These are phyloP conservation scores for Begonia loranthoides DNA, from an alignment of 306 rosid genomes.

Conservation along the genomic window DNA sequence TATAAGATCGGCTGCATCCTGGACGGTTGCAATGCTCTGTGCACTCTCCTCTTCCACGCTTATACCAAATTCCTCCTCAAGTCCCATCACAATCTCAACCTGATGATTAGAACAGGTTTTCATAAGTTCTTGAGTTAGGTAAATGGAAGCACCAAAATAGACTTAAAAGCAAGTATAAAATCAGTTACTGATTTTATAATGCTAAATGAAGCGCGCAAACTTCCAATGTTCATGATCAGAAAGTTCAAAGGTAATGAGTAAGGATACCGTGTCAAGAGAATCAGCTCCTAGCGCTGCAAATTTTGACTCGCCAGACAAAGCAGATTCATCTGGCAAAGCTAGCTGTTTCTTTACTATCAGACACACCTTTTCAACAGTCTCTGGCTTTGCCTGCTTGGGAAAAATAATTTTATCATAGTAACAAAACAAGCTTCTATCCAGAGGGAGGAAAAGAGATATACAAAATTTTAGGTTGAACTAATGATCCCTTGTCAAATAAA, in stretches of 20 bases:
- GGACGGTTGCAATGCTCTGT: constrained; percentile 61
- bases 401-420: neutral
- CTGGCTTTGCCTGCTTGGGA: constrained; percentile 51
- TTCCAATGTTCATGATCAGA: neutral
- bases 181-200: neutral
- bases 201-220: neutral
- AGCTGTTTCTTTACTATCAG: constrained; percentile 56
- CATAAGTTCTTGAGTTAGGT: neutral
- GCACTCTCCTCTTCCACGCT: constrained; percentile 65
- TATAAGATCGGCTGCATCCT: constrained; percentile 73
- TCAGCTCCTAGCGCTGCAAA: constrained; percentile 72
- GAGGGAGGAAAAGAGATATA: neutral
- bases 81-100: constrained; percentile 91
- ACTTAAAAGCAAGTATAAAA: neutral
- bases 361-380: constrained; percentile 57
- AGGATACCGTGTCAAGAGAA: constrained; percentile 67
- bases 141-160: neutral
- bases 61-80: constrained; percentile 73
- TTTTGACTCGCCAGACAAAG: constrained; percentile 38
- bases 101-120: constrained; percentile 3
- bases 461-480: neutral
- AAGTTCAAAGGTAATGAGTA: neutral
- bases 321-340: constrained; percentile 42
- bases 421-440: neutral
- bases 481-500: neutral